A percentile compares a stretch with the other conserved stretches of the same genome.
Evolutionary conservation across 2,329 filamentous ascomycete genomes (phyloP).

Genomic region (Xylariaceae sp.): DNA sequence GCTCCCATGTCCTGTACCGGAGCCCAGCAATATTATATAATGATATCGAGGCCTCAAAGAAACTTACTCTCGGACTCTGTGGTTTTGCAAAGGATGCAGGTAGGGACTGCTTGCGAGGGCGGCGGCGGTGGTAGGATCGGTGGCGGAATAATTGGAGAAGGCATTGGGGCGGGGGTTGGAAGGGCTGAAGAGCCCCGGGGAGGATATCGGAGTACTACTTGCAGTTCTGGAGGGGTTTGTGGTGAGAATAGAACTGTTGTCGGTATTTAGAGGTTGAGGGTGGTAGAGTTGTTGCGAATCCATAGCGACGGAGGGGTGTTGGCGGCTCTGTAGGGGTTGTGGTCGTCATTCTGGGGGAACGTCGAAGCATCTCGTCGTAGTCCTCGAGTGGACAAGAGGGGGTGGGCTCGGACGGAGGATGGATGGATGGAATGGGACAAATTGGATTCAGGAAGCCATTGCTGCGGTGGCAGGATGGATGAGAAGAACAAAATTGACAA

Average conservation of each 20-base stretch:
- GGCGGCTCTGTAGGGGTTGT: slow-evolving; percentile 28
- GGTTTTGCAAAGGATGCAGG: slow-evolving; percentile 71
- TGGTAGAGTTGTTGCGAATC: slow-evolving; percentile 38
- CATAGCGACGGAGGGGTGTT: slow-evolving; percentile 33
- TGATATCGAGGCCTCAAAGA: slow-evolving; percentile 4
- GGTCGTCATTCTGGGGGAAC: slow-evolving; percentile 36
- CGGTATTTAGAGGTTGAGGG: slow-evolving; percentile 41
- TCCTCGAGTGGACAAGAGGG: slow-evolving; percentile 18
- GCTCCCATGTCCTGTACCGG: not conserved
- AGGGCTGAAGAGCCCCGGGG: slow-evolving; percentile 64
- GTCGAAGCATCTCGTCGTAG: slow-evolving; percentile 35
- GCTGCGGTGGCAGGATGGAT: slow-evolving; percentile 7
- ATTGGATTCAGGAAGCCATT: slow-evolving; percentile 20
- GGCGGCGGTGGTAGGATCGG: slow-evolving; percentile 58
- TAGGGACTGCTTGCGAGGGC: slow-evolving; percentile 59
- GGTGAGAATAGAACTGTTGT: slow-evolving; percentile 39
- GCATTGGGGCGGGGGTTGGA: slow-evolving; percentile 46
- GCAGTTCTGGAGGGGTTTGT: slow-evolving; percentile 52
- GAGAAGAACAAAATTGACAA: not conserved
- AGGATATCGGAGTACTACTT: slow-evolving; percentile 61
- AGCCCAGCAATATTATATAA: slow-evolving; percentile 2
- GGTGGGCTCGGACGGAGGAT: not conserved
- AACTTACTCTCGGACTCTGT: slow-evolving; percentile 76
- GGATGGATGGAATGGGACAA: not conserved
- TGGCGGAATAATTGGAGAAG: slow-evolving; percentile 46